Conservation (phyloP, 768 basidiomycete species). For the Amanita subjunquillea region DNA sequence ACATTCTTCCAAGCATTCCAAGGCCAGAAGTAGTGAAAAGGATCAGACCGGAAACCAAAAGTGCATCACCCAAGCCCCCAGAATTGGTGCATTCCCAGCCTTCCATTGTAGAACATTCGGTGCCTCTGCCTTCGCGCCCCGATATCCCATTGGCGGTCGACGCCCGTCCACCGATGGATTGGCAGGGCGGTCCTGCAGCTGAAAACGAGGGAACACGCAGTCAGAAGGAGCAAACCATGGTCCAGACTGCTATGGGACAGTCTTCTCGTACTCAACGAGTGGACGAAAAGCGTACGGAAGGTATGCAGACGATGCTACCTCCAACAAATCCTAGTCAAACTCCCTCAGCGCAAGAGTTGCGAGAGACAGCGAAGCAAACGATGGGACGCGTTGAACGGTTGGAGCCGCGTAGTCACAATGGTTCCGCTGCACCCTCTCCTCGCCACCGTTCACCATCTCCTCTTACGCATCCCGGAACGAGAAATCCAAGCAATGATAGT, state of each 20-base stretch:
- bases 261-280: constrained; percentile 23
- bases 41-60: constrained; percentile 30
- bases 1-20: constrained; percentile 40
- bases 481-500: constrained; percentile 64
- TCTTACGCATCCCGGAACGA: constrained; percentile 51
- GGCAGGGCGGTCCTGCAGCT: background rate
- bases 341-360: constrained; percentile 64
- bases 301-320: constrained; percentile 59
- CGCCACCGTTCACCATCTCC: constrained; percentile 61
- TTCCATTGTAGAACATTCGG: background rate
- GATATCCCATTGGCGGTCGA: background rate
- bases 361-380: constrained; percentile 70
- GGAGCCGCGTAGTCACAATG: constrained; percentile 36
- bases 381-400: constrained; percentile 34
- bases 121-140: background rate
- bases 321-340: constrained; percentile 74
- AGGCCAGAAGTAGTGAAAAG: constrained; percentile 75
- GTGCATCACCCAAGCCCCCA: constrained; percentile 9
- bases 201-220: background rate
- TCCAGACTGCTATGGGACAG: constrained; percentile 15
- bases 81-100: background rate
- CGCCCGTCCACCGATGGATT: background rate
- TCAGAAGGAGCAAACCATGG: constrained; percentile 5
- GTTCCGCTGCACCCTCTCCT: constrained; percentile 47
- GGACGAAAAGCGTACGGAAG: constrained; percentile 34